phyloP scores from a whole-genome alignment of 805 yeast genomes.

The Cyberlindnera mrakii region DNA sequence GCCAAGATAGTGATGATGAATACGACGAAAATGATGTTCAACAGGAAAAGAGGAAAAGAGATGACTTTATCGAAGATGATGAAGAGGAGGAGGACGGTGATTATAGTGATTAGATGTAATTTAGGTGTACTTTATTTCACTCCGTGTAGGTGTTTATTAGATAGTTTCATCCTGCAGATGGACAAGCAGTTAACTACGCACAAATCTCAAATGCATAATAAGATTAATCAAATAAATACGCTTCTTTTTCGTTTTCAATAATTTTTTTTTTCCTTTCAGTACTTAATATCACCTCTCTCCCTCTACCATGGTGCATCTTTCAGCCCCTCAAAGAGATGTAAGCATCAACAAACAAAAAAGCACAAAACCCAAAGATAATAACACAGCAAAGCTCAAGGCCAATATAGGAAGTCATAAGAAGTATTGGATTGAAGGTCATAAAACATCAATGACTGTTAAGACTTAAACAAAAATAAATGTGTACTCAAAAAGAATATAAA shows the following conservation, averaged over 20 bases:
- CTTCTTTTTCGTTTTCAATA: background rate
- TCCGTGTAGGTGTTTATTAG: background rate
- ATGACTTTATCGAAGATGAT: slow-evolving; percentile 19
- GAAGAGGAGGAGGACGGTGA: slow-evolving; percentile 24
- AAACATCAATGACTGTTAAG: background rate
- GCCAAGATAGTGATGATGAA: slow-evolving; percentile 29
- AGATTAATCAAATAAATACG: slow-evolving; percentile 10
- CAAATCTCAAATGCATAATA: slow-evolving; percentile 7
- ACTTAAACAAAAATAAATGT: background rate
- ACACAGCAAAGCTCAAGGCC: too few relatives aligned
- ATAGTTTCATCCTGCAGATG: too few relatives aligned
- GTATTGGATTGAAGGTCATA: background rate
- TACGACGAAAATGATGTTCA: slow-evolving; percentile 23
- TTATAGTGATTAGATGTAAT: slow-evolving; percentile 15
- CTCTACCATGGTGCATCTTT: too few relatives aligned
- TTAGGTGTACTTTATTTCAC: too few relatives aligned
- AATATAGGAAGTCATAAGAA: too few relatives aligned
- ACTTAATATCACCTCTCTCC: background rate
- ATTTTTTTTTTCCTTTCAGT: background rate
- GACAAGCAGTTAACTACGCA: too few relatives aligned
- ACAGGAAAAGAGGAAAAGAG: slow-evolving; percentile 12
- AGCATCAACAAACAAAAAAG: too few relatives aligned
- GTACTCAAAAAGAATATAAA: background rate
- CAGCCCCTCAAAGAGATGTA: too few relatives aligned
- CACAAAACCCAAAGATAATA: too few relatives aligned